Evolutionary conservation across 805 yeast genomes (phyloP).

Genomic region (Ogataea nakhonphanomensis): DNA sequence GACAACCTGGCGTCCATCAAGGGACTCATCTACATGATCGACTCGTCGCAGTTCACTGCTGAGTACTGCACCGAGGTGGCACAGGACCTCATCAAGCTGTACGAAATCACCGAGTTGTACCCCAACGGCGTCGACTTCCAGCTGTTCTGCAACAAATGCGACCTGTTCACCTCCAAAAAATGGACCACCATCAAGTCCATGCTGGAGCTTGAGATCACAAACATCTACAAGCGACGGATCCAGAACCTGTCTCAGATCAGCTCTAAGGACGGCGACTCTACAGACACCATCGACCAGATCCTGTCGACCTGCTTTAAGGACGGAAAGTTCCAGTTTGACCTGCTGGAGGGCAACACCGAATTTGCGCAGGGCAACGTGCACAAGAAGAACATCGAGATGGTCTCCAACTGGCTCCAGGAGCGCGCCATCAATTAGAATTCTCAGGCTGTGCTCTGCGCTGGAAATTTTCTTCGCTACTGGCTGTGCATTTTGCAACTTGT

Average conservation of each 20-base stretch:
- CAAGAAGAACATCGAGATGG: constrained; percentile 47
- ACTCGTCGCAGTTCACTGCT: constrained; percentile 57
- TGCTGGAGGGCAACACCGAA: constrained; percentile 70
- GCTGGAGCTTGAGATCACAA: constrained; percentile 62
- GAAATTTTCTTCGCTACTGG: neutral
- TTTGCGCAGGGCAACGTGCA: constrained; percentile 70
- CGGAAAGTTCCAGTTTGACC: constrained; percentile 57
- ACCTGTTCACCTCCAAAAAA: constrained; percentile 80
- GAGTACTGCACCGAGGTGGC: constrained; percentile 52
- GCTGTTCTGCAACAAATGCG: constrained; percentile 82
- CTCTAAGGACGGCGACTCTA: constrained; percentile 31
- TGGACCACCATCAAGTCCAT: constrained; percentile 53
- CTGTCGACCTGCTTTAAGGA: constrained; percentile 42
- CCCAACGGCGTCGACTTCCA: constrained; percentile 71
- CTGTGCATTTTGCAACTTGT: constrained; percentile 2
- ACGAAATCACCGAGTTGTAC: constrained; percentile 56
- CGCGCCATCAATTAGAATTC: constrained; percentile 51
- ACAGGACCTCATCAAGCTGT: constrained; percentile 53
- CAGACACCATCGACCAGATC: constrained; percentile 30
- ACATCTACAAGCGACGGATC: constrained; percentile 46
- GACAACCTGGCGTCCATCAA: constrained; percentile 42
- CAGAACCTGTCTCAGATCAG: constrained; percentile 44
- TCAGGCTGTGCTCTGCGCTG: constrained; percentile 2
- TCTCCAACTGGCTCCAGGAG: constrained; percentile 82
- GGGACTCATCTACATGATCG: constrained; percentile 77